Evolutionary conservation across 106 monocot species (phyloP), one percentile per base, ranked within the genome.

Genomic region (Dendrobium chrysotoxum): DNA sequence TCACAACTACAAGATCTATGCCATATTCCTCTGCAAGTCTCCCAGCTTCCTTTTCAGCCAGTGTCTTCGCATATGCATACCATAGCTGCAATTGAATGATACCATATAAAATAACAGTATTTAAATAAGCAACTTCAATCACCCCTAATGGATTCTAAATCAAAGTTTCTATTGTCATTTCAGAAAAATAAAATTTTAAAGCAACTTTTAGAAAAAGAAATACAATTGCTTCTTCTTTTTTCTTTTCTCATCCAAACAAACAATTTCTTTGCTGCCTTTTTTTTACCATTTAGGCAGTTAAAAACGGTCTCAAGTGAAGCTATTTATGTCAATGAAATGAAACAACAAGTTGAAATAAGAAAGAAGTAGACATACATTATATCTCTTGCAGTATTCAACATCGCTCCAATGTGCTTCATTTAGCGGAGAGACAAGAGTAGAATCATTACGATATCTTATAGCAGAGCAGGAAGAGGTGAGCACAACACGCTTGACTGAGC

Each of bases 391-490:
- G 85, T 97, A 97, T 20, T 89, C 89, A 26, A 40, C 72, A 67
- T 97, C 92, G 39, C 87, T 94, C 96, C 96, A 97, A 81, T 97
- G 92, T 0, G 97, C 89, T 72, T 97, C 97, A 68, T 91, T 91
- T 18, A 97, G 91, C 1, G 91, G 88, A 38, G 91, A 91, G 21
- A 71, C 55, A 0, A 4, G 16, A 64, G 88, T 81, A 3, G 82
- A 78, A 61, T 91, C 90, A 23, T 91, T 50, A 17, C 85, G 85
- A 84, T 97, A 94, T 28, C 94, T 78, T 74, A 94, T 82, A 35
- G 89, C 81, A 2, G 94, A 94, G 83, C 92, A 91, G 17, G 97
- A 92, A 28, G 97, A 97, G 45, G 97, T 97, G 80, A 97, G 84
- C 11, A 94, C 96, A 47, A 92, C 89, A 10, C 96, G 88, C 41